Conservation (phyloP, 176 grass and related monocot species). For the Avena insularis region DNA sequence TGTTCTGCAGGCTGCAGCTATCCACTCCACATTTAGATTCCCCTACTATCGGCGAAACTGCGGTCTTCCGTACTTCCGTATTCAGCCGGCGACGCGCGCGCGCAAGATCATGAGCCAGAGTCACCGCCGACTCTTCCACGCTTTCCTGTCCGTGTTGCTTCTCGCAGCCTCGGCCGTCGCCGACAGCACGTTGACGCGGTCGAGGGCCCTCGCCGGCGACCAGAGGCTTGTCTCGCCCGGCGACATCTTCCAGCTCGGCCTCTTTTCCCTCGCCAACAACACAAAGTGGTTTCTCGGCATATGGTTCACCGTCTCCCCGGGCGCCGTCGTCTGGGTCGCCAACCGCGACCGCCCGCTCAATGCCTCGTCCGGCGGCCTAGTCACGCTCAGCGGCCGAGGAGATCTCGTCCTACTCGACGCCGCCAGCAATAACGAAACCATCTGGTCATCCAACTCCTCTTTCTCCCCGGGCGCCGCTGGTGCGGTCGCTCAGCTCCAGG, state of each 20-base stretch:
- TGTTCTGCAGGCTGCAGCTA: neutral
- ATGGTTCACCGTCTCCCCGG: conserved; percentile 55
- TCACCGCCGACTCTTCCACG: neutral
- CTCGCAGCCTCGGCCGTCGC: neutral
- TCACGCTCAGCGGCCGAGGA: conserved; percentile 31
- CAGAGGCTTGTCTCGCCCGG: conserved; percentile 44
- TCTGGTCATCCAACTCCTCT: conserved; percentile 47
- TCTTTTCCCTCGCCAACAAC: conserved; percentile 45
- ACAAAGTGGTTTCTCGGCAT: conserved; percentile 56
- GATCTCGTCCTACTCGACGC: conserved; percentile 46
- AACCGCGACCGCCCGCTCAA: conserved; percentile 59
- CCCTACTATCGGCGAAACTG: neutral
- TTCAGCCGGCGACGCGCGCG: neutral
- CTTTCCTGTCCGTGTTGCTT: neutral
- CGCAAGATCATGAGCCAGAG: conserved; percentile 16
- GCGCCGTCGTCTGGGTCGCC: conserved; percentile 67
- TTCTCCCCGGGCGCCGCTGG: neutral
- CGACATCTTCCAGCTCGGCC: conserved; percentile 53
- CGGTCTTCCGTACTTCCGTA: neutral
- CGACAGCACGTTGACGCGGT: conserved; percentile 31
- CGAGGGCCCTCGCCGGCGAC: conserved; percentile 31
- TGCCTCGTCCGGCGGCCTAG: neutral
- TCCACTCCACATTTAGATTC: neutral
- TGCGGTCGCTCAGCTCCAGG: conserved; percentile 37
- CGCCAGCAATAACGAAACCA: neutral